Percentiles rank a stretch among this genome's conserved stretches.
These are phyloP conservation scores for Podosphaera fusca DNA, from an alignment of 2,329 filamentous ascomycete genomes.

Conservation along the genomic window DNA sequence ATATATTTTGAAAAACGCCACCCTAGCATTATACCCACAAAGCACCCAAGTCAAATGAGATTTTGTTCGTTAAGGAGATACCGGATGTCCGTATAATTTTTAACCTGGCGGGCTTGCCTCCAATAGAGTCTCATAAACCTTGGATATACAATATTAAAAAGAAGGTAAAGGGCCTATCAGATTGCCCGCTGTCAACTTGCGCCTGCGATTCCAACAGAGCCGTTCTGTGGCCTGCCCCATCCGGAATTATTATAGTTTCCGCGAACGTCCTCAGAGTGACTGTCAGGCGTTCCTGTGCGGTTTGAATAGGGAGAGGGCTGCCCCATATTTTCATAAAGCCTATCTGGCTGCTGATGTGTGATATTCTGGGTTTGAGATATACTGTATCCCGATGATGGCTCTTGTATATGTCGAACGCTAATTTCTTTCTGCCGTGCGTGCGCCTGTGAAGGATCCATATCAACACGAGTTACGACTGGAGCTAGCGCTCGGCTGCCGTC, in stretches of 20 bases:
- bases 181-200: constrained; percentile 7
- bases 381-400: constrained; percentile 22
- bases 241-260: constrained; percentile 16
- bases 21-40: neutral
- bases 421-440: constrained; percentile 59
- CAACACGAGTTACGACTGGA: constrained; percentile 42
- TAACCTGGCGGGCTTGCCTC: neutral
- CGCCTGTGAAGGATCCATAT: constrained; percentile 58
- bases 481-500: constrained; percentile 23
- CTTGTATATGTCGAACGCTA: constrained; percentile 57
- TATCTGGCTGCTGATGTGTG: constrained; percentile 24
- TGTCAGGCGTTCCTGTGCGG: constrained; percentile 16
- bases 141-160: neutral
- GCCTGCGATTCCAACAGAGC: constrained; percentile 16
- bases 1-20: neutral
- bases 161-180: neutral
- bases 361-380: constrained; percentile 21
- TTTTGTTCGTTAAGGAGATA: neutral
- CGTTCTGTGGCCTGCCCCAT: constrained; percentile 16
- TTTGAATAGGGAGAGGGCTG: constrained; percentile 10
- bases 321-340: constrained; percentile 17
- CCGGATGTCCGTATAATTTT: neutral
- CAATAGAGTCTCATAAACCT: neutral
- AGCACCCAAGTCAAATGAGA: neutral
- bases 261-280: constrained; percentile 9